Conservation (phyloP, 2,329 filamentous ascomycete genomes). For the Sporothrix inflata region DNA sequence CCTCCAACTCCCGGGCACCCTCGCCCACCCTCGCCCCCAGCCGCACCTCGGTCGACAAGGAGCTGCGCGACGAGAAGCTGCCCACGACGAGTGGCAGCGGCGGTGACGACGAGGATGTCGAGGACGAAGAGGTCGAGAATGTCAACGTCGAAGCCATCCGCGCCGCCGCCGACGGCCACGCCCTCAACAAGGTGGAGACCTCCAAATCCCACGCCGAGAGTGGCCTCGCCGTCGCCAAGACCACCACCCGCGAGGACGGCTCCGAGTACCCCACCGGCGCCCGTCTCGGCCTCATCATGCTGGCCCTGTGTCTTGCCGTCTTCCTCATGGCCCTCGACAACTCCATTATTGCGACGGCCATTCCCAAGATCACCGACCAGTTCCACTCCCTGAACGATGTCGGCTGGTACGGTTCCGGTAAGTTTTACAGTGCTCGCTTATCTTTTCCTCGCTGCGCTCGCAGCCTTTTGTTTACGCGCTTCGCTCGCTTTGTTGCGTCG, state of each 20-base stretch:
- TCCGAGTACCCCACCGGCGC: conserved; percentile 44
- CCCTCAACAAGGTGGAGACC: conserved; percentile 21
- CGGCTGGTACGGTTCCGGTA: conserved; percentile 47
- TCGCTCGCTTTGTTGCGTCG: neutral
- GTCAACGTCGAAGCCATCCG: conserved; percentile 22
- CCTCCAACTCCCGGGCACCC: conserved; percentile 21
- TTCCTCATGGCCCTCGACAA: conserved; percentile 49
- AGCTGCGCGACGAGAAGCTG: conserved; percentile 14
- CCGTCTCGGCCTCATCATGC: conserved; percentile 46
- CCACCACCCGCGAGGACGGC: conserved; percentile 45
- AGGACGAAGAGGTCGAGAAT: conserved; percentile 10
- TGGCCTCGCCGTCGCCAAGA: conserved; percentile 21
- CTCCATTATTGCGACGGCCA: conserved; percentile 42
- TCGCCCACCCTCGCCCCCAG: conserved; percentile 29
- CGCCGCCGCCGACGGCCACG: conserved; percentile 16
- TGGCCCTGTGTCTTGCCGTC: conserved; percentile 50
- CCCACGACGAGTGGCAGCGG: neutral
- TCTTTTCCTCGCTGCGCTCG: neutral
- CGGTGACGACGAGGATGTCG: conserved; percentile 1
- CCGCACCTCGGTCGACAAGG: conserved; percentile 25
- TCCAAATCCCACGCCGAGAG: conserved; percentile 28
- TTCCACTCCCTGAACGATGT: conserved; percentile 47
- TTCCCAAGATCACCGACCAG: conserved; percentile 43
- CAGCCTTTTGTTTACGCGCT: neutral
- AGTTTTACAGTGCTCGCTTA: conserved; percentile 1